Base-by-base conservation (phyloP, 208 protist species). In the Jaenimonas drosophilae region DNA sequence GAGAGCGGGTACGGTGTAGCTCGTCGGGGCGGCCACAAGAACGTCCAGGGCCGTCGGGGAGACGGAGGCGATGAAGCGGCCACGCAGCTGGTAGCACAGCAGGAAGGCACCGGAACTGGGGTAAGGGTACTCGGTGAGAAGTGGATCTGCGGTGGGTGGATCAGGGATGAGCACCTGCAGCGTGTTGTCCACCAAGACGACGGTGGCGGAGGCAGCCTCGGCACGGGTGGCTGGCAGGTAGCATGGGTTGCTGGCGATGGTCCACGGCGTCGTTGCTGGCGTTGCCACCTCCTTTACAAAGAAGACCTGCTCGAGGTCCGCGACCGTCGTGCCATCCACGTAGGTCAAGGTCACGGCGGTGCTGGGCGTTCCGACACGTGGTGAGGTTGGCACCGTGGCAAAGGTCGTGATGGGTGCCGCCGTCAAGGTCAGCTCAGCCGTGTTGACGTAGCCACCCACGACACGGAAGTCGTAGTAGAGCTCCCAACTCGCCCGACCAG, bases 381-480 rank as follows among this genome's bases (percentile, higher is more conserved):
- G 82, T 27, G 43, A 20, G 7, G 52, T 29, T 17, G 87, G 87
- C 2, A 19, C 55, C 12, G 77, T 77, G 7, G 45, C 48, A 41
- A 87, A 87, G 25, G 41, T 33, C 17, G 55, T 45, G 2, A 94
- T 54, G 16, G 87, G 79, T 12, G 79, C 59, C 11, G 25, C 56
- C 9, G 32, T 52, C 11, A 94, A 69, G 2, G 6, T 44, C 9
- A 91, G 34, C 23, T 64, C 39, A 0, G 70, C 64, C 21, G 79
- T 66, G 14, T 16, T 28, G 7, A 57, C 7, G 9, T 61, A 40
- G 3, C 75, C 74, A 7, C 87, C 87, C 24, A 94, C 77, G 2
- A 78, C 66, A 24, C 71, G 61, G 42, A 69, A 85, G 37, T 59
- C 59, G 66, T 77, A 91, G 67, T 79, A 94, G 27, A 64, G 58